Percentiles rank a stretch among this genome's conserved stretches.
These are phyloP conservation scores for Cladosporium sphaerospermum DNA, from an alignment of 2,329 filamentous ascomycete genomes.

Conservation along the genomic window DNA sequence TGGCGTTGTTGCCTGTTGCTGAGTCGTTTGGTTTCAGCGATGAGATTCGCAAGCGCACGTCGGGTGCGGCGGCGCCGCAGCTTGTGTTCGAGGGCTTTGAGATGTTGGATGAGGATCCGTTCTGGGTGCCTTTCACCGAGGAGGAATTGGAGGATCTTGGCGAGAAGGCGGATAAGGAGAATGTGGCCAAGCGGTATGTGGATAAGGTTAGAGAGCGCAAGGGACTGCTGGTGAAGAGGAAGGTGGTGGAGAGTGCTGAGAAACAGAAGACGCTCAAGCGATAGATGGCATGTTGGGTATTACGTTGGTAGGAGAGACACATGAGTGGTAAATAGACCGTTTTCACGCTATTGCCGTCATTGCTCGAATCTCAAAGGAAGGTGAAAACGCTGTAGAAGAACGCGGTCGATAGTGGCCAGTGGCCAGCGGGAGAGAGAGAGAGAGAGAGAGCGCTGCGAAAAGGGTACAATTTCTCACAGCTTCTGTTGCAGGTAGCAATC, in stretches of 20 bases:
- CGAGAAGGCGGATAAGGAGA: conserved; percentile 87
- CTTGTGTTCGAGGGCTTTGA: conserved; percentile 91
- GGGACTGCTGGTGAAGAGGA: conserved; percentile 73
- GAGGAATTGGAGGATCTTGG: conserved; percentile 95
- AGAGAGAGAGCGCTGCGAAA: no score
- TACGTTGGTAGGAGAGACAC: neutral
- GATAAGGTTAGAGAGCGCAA: conserved; percentile 81
- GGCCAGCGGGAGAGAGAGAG: no score
- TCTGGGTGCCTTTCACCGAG: conserved; percentile 95
- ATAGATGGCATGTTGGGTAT: conserved; percentile 22
- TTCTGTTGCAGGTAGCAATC: no score
- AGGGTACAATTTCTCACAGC: no score
- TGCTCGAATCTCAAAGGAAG: no score
- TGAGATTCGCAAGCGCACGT: conserved; percentile 92
- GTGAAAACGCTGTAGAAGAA: no score
- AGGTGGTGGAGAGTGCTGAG: conserved; percentile 73
- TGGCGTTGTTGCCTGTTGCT: conserved; percentile 79
- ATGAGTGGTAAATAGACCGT: no score
- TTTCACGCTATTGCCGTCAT: no score
- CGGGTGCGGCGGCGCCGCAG: conserved; percentile 84
- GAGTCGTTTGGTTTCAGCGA: conserved; percentile 95
- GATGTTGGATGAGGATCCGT: conserved; percentile 88
- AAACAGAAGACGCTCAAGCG: conserved; percentile 76
- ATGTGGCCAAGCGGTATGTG: conserved; percentile 94
- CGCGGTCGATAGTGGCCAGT: no score